Conservation (phyloP, 129 eudicot genomes). For the Arctium lappa region DNA sequence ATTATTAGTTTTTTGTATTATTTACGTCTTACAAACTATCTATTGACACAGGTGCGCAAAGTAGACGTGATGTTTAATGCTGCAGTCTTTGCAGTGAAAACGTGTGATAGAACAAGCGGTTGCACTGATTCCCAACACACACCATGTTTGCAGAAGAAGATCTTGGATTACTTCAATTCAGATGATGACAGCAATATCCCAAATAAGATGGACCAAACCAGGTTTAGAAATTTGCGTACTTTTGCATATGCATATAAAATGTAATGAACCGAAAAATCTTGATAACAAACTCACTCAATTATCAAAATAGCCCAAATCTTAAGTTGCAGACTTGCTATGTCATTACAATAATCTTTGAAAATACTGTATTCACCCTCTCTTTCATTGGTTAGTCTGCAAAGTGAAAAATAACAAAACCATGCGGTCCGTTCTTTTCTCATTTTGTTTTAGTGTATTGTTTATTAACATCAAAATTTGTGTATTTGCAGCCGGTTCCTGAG, state of each 20-base stretch:
- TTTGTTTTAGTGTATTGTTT: constrained; percentile 3
- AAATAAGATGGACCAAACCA: constrained; percentile 53
- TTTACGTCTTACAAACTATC: constrained; percentile 1
- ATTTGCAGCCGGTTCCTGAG: constrained; percentile 81
- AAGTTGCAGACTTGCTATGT: not conserved
- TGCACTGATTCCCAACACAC: constrained; percentile 68
- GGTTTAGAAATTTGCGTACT: constrained; percentile 32
- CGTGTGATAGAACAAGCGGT: constrained; percentile 61
- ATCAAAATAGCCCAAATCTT: no score
- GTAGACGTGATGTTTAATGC: constrained; percentile 77
- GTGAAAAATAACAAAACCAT: not conserved
- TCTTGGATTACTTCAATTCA: constrained; percentile 61
- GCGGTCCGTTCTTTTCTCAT: not conserved
- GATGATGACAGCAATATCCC: constrained; percentile 43
- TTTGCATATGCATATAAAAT: not conserved
- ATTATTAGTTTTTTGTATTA: not conserved
- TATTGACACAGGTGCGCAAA: constrained; percentile 56
- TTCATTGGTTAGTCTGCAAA: not conserved
- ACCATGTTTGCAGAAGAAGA: constrained; percentile 72
- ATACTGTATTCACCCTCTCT: not conserved
- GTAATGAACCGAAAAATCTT: not conserved
- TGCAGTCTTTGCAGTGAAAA: constrained; percentile 62
- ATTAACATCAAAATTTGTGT: constrained; percentile 10
- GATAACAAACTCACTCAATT: not conserved
- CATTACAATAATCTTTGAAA: not conserved